Base-by-base conservation (phyloP, 306 rosid genomes). In the Arachis hypogaea region DNA sequence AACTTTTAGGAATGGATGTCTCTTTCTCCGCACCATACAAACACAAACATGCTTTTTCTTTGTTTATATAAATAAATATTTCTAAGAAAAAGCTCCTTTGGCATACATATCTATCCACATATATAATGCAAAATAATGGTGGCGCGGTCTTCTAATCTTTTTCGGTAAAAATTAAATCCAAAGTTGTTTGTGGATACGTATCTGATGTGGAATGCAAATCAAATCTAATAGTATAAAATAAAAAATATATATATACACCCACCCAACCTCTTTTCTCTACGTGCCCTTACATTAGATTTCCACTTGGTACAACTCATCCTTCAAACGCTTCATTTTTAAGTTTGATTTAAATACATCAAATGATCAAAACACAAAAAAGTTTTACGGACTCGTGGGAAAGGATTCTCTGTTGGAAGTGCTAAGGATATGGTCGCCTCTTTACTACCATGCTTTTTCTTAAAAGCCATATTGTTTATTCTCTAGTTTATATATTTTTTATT, bases 131-230 rank as follows among this genome's bases (percentile, higher is more conserved):
- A 33, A n/a, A 49, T 56, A n/a, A 49, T 56, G 58, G 82, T 56
- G 78, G 57, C 3, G 30, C 3, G 14, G 8, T 2, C 16, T 54
- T 14, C 16, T 45, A 33, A 9, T 56, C 54, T 71, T 65, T 78
- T 62, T 33, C 38, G 4, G 4, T 4, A 33, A 33, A 33, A 50
- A 50, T 7, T 1, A 59, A 59, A 65, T 41, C 74, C 69, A 45
- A 51, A 57, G 22, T 63, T 10, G 5, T 0, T 46, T 54, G 46
- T 7, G 58, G 73, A 10, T 65, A 3, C 57, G 41, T 66, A 52
- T 74, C 56, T 64, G 9, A 75, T 29, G 69, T 75, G 86, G 78
- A 83, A 66, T 83, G 81, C 83, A 78, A 78, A 75, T 78, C 61
- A 33, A 33, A 33, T 33, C 38, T 33, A 33, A 33, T 33, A 33